Percentiles rank a stretch among this genome's conserved stretches.
Evolutionary conservation across 768 basidiomycete genomes (phyloP).

Genomic region (Podaxis rugospora): DNA sequence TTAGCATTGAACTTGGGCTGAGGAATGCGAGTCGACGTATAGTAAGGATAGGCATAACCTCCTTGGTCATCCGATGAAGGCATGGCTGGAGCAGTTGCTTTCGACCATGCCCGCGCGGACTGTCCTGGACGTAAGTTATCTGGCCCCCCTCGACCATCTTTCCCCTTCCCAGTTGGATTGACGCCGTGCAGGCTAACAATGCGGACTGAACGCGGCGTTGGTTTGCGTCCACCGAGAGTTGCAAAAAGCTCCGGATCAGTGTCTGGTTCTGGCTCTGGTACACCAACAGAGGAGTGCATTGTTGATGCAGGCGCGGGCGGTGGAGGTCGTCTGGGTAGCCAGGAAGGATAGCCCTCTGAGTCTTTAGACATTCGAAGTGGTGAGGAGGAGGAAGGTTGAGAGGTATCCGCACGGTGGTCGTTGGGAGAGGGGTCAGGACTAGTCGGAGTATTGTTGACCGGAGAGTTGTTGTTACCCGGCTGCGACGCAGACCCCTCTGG

Average conservation of each 20-base stretch:
- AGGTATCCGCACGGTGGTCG: slow-evolving; percentile 15
- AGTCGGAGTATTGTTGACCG: slow-evolving; percentile 20
- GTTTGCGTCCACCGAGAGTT: slow-evolving; percentile 57
- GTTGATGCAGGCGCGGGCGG: slow-evolving; percentile 74
- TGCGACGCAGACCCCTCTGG: slow-evolving; percentile 19
- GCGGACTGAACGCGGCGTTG: slow-evolving; percentile 77
- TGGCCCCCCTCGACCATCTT: slow-evolving; percentile 26
- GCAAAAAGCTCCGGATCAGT: slow-evolving; percentile 14
- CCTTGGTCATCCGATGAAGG: slow-evolving; percentile 21
- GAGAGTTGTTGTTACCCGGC: slow-evolving; percentile 18
- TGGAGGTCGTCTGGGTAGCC: slow-evolving; percentile 77
- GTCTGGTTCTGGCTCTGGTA: slow-evolving; percentile 22
- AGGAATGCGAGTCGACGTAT: slow-evolving; percentile 26
- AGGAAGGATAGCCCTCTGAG: slow-evolving; percentile 75
- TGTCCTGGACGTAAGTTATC: slow-evolving; percentile 21
- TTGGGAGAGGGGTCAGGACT: slow-evolving; percentile 17
- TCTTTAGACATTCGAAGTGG: slow-evolving; percentile 33
- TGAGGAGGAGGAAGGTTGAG: slow-evolving; percentile 24
- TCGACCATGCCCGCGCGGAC: slow-evolving; percentile 50
- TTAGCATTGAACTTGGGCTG: slow-evolving; percentile 66
- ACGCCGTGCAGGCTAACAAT: slow-evolving; percentile 66
- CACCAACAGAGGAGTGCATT: slow-evolving; percentile 51
- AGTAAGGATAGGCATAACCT: slow-evolving; percentile 2
- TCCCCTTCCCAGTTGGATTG: slow-evolving; percentile 25
- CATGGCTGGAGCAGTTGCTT: slow-evolving; percentile 42